These are phyloP conservation scores for Penicillium cinerascens DNA, from an alignment of 495 filamentous ascomycete species.

Conservation along the genomic window DNA sequence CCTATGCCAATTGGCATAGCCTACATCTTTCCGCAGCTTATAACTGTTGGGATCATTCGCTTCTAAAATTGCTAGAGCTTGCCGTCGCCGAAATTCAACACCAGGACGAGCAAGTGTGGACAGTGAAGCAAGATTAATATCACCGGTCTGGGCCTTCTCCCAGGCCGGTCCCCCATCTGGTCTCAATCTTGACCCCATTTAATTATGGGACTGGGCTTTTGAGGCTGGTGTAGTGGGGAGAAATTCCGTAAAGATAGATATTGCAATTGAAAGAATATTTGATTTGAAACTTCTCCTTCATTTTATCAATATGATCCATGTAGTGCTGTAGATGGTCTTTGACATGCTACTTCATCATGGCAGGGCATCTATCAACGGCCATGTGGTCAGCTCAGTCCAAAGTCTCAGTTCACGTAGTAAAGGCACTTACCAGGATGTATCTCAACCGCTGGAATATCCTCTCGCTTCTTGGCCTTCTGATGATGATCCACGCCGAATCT, in stretches of 20 bases:
- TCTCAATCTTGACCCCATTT: slow-evolving; percentile 49
- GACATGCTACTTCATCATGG: slow-evolving; percentile 31
- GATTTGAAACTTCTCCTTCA: background rate
- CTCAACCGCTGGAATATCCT: slow-evolving; percentile 53
- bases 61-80: slow-evolving; percentile 66
- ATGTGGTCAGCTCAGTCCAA: slow-evolving; percentile 4
- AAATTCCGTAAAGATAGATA: slow-evolving; percentile 23
- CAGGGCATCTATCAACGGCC: slow-evolving; percentile 39
- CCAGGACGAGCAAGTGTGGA: slow-evolving; percentile 63
- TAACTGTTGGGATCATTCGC: slow-evolving; percentile 23
- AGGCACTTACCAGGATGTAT: slow-evolving; percentile 51
- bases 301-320: background rate
- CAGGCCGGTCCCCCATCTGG: slow-evolving; percentile 38
- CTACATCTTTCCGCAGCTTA: background rate
- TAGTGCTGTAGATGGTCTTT: background rate
- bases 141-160: slow-evolving; percentile 17
- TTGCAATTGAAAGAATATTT: background rate
- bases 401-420: background rate
- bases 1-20: background rate
- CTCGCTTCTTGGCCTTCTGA: slow-evolving; percentile 61
- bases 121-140: slow-evolving; percentile 60
- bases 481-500: slow-evolving; percentile 59
- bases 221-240: slow-evolving; percentile 41
- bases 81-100: slow-evolving; percentile 52
- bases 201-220: slow-evolving; percentile 49